Percentiles rank a stretch among this genome's conserved stretches.
phyloP scores from a whole-genome alignment of 768 basidiomycete genomes.

The Lactarius psammicola region DNA sequence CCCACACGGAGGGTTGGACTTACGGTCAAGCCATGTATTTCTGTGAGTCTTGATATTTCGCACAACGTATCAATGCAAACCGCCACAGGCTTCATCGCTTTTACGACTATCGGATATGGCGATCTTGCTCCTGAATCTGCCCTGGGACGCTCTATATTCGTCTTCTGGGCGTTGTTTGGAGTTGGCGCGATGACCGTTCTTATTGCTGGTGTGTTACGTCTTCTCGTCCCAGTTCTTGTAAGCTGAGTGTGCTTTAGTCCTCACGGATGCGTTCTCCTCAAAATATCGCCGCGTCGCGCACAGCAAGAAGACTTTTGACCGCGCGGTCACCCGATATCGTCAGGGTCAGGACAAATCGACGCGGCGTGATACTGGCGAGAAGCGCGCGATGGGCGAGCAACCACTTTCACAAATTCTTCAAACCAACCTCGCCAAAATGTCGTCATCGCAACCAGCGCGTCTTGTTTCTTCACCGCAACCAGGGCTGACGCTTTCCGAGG shows the following conservation, averaged over 20 bases:
- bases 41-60: constrained; percentile 44
- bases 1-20: constrained; percentile 64
- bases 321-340: constrained; percentile 26
- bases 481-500: constrained; percentile 12
- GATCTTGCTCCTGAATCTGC: constrained; percentile 61
- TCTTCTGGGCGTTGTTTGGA: constrained; percentile 76
- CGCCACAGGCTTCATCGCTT: constrained; percentile 60
- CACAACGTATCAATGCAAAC: neutral
- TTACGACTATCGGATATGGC: constrained; percentile 76
- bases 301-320: constrained; percentile 23
- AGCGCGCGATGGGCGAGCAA: neutral
- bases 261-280: constrained; percentile 63
- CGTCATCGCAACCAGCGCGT: neutral
- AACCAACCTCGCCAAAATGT: constrained; percentile 13
- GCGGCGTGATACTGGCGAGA: too few relatives aligned
- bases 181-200: constrained; percentile 75
- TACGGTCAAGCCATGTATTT: constrained; percentile 69
- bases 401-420: constrained; percentile 3
- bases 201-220: constrained; percentile 53
- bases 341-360: constrained; percentile 6
- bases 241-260: constrained; percentile 41
- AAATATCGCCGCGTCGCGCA: constrained; percentile 43
- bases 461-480: neutral
- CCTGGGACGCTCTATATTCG: constrained; percentile 72
- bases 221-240: neutral